Percentiles rank a stretch among this genome's conserved stretches.
phyloP scores from a whole-genome alignment of 1,284 basidiomycete species.

The Ceratobasidium sp. region DNA sequence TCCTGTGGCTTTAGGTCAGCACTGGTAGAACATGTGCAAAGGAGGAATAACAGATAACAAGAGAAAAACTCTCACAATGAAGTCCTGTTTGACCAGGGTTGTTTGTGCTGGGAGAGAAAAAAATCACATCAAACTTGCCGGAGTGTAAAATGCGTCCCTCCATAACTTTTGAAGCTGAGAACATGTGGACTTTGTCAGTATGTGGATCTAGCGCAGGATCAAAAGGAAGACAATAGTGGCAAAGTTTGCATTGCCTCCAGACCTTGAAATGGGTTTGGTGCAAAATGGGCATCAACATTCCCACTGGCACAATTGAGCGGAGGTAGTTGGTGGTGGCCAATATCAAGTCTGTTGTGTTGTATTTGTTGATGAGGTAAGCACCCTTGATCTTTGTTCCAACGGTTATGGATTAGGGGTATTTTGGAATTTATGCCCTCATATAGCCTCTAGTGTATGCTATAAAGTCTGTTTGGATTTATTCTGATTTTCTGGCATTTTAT shows the following conservation, averaged over 20 bases:
- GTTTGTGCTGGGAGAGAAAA: background rate
- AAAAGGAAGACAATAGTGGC: conserved; percentile 4
- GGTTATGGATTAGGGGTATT: too few relatives aligned
- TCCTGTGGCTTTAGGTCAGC: background rate
- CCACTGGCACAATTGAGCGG: background rate
- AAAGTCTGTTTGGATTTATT: too few relatives aligned
- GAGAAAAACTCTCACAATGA: background rate
- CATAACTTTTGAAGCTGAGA: background rate
- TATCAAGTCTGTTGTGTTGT: background rate
- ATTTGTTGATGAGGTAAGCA: conserved; percentile 7
- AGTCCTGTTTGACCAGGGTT: background rate
- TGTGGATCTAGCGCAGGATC: background rate
- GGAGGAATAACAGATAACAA: background rate
- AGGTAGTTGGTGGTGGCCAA: background rate
- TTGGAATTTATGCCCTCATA: too few relatives aligned
- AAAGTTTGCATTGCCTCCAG: conserved; percentile 9
- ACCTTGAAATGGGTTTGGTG: background rate
- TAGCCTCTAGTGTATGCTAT: too few relatives aligned
- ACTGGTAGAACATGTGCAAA: background rate
- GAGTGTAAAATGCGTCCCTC: background rate
- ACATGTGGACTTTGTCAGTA: conserved; percentile 2
- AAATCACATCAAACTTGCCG: conserved; percentile 1
- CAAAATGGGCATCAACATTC: background rate
- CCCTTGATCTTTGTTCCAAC: background rate
- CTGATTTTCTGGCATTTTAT: too few relatives aligned